phyloP scores from a whole-genome alignment of 2,329 filamentous ascomycete genomes.

The Trichoderma oligosporum region DNA sequence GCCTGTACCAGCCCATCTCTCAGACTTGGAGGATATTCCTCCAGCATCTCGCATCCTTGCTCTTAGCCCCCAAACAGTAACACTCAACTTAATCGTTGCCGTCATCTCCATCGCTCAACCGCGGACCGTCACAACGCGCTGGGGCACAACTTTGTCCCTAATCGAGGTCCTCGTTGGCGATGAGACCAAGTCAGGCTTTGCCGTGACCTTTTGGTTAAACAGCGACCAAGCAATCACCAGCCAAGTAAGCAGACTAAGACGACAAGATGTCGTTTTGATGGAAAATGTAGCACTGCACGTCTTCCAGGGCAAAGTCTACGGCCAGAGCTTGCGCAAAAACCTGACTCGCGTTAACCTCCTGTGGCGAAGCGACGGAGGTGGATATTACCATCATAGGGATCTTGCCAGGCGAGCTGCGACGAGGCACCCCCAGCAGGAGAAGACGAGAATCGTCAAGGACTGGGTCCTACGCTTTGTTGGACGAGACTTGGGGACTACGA shows the following conservation, averaged over 20 bases:
- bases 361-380: conserved; percentile 48
- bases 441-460: conserved; percentile 63
- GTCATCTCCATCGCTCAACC: conserved; percentile 68
- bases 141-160: conserved; percentile 59
- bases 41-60: conserved; percentile 59
- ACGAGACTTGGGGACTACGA: conserved; percentile 27
- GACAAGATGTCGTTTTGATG: conserved; percentile 74
- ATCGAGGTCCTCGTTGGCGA: conserved; percentile 80
- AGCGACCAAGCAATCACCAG: conserved; percentile 28
- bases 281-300: conserved; percentile 74
- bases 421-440: conserved; percentile 54
- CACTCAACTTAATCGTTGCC: conserved; percentile 75
- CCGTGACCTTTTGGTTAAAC: conserved; percentile 77
- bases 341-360: conserved; percentile 68
- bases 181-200: conserved; percentile 76
- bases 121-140: conserved; percentile 64
- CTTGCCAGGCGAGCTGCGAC: conserved; percentile 35
- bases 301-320: conserved; percentile 75
- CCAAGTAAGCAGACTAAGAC: conserved; percentile 48
- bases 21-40: conserved; percentile 67
- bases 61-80: conserved; percentile 75
- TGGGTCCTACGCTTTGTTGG: conserved; percentile 73
- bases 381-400: conserved; percentile 54
- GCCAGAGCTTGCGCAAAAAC: conserved; percentile 71
- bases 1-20: conserved; percentile 34